Conservation (phyloP, 1,139 yeast genomes). For the Saccharomyces hybrid region DNA sequence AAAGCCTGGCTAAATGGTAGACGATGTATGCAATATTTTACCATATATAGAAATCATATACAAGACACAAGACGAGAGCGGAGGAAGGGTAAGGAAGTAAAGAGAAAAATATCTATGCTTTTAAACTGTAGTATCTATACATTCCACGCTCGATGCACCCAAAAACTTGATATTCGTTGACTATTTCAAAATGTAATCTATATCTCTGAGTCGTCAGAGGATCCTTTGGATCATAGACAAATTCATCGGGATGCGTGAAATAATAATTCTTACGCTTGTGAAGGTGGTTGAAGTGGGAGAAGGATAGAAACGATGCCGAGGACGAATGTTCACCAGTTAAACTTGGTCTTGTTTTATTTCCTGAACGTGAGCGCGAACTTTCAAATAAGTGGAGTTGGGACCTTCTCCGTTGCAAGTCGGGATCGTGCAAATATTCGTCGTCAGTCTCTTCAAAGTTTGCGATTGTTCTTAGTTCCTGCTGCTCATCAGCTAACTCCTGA, state of each 20-base stretch:
- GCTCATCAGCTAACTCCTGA: constrained; percentile 1
- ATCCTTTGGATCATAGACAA: constrained; percentile 22
- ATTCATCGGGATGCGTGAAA: constrained; percentile 19
- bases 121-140: constrained; percentile 52
- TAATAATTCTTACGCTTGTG: constrained; percentile 14
- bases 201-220: constrained; percentile 23
- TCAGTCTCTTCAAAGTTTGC: constrained; percentile 23
- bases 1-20: not conserved
- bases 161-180: constrained; percentile 45
- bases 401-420: constrained; percentile 28
- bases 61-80: not conserved
- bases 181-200: constrained; percentile 24
- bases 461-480: not conserved
- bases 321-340: constrained; percentile 1
- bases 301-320: constrained; percentile 1
- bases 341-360: not conserved
- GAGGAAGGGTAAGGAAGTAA: not conserved
- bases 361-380: constrained; percentile 7
- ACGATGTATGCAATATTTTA: not conserved
- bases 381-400: constrained; percentile 24
- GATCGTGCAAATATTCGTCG: constrained; percentile 27
- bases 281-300: not conserved
- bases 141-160: constrained; percentile 69
- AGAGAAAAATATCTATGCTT: constrained; percentile 24
- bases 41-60: not conserved